phyloP scores from a whole-genome alignment of 176 grass and related monocot species.

The Bolboschoenus planiculmis region DNA sequence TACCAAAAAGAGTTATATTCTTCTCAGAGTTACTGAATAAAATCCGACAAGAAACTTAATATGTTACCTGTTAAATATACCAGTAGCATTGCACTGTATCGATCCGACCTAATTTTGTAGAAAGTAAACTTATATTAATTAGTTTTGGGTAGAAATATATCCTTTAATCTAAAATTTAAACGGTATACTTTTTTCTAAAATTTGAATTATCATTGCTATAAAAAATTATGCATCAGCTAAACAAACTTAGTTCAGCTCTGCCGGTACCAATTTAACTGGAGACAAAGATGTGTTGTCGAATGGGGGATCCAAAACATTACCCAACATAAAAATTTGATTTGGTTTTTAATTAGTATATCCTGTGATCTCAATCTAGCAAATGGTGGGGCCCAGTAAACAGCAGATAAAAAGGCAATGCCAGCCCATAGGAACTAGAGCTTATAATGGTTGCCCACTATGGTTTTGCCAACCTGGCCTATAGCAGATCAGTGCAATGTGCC shows the following conservation, averaged over 20 bases:
- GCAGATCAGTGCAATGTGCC: neutral
- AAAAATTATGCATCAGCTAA: neutral
- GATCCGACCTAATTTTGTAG: neutral
- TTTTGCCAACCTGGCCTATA: constrained; percentile 10
- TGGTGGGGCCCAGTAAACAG: constrained; percentile 30
- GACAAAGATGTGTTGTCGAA: neutral
- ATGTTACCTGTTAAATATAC: neutral
- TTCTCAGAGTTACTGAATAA: neutral
- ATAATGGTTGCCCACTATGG: constrained; percentile 28
- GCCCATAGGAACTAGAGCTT: constrained; percentile 37
- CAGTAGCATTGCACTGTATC: neutral
- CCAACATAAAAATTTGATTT: neutral
- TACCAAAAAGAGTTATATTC: neutral
- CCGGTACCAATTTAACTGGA: neutral
- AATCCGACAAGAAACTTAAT: neutral
- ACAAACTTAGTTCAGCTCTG: neutral
- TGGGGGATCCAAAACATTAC: neutral
- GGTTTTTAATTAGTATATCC: constrained; percentile 6
- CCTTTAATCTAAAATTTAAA: no score
- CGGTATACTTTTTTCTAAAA: no score
- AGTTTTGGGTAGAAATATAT: neutral
- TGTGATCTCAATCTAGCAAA: constrained; percentile 6
- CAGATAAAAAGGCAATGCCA: constrained; percentile 37
- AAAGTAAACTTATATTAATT: neutral
- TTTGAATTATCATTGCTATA: neutral